Conservation (phyloP, 441 rosid species). For the Jatropha multifida region DNA sequence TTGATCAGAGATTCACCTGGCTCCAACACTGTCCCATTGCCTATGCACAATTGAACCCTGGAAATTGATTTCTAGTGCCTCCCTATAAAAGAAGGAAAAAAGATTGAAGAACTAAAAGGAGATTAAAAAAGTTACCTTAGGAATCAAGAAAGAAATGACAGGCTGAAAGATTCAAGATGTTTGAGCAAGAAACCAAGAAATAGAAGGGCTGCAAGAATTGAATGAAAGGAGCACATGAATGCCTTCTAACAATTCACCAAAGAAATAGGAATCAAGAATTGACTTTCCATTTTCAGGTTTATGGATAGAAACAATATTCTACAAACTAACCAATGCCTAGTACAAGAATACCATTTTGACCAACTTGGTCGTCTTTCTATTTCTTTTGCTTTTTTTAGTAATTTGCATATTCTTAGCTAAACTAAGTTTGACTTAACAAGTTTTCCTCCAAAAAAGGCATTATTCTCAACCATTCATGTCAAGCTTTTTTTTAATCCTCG, state of each 20-base stretch:
- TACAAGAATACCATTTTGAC: neutral
- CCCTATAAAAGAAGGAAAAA: neutral
- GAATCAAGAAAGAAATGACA: neutral
- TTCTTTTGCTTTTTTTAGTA: neutral
- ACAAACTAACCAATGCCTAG: neutral
- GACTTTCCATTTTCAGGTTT: neutral
- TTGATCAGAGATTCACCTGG: neutral
- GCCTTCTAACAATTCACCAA: neutral
- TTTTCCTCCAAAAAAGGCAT: neutral
- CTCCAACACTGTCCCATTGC: conserved; percentile 15
- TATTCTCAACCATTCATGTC: neutral
- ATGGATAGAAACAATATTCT: neutral
- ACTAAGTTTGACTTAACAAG: neutral
- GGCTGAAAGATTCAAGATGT: neutral
- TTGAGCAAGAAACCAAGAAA: neutral
- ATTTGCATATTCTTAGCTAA: neutral
- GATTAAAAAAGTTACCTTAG: neutral
- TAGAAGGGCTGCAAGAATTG: neutral
- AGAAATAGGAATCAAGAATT: neutral
- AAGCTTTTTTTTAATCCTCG: too few relatives aligned
- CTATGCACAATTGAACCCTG: neutral
- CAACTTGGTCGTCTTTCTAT: neutral
- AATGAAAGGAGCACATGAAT: neutral
- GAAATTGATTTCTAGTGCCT: neutral
- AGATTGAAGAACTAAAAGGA: neutral